Conservation (phyloP, 495 filamentous ascomycete genomes). For the Penicillium simplicissimum region DNA sequence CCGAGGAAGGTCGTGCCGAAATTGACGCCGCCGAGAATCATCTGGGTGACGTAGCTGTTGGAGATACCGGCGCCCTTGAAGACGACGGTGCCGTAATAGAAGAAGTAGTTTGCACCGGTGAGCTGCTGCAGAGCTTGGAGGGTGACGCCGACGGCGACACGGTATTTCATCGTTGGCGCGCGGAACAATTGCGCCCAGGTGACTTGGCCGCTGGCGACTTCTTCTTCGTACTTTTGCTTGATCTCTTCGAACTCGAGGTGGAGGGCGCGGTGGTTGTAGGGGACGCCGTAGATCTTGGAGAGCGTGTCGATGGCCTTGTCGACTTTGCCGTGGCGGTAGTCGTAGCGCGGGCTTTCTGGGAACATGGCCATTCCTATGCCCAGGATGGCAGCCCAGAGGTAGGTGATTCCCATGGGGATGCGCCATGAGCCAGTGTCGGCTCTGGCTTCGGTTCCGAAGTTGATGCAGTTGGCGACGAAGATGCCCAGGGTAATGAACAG, state of each 20-base stretch:
- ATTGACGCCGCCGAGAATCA: constrained; percentile 74
- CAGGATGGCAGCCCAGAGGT: constrained; percentile 71
- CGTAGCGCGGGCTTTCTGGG: constrained; percentile 71
- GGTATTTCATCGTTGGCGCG: constrained; percentile 66
- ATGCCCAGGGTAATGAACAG: constrained; percentile 86
- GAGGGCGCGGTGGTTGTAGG: constrained; percentile 59
- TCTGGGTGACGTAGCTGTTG: constrained; percentile 68
- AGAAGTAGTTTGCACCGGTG: constrained; percentile 60
- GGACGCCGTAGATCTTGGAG: constrained; percentile 66
- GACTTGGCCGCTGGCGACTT: constrained; percentile 46
- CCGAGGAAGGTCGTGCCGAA: constrained; percentile 69
- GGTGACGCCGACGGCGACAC: constrained; percentile 62
- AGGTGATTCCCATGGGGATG: constrained; percentile 77
- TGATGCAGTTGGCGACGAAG: constrained; percentile 75
- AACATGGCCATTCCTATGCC: constrained; percentile 66
- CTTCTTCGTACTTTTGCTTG: constrained; percentile 55
- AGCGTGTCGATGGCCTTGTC: constrained; percentile 66
- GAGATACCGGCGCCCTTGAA: constrained; percentile 65
- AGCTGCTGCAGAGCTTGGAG: constrained; percentile 56
- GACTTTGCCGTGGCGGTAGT: constrained; percentile 61
- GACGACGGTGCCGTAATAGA: constrained; percentile 75
- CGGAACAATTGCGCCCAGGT: constrained; percentile 55
- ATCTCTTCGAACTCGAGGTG: constrained; percentile 65
- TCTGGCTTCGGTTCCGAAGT: constrained; percentile 64
- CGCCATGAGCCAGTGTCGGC: constrained; percentile 61